Conservation (phyloP, 192 early-diverging fungal species). For the Coemansia asiatica region DNA sequence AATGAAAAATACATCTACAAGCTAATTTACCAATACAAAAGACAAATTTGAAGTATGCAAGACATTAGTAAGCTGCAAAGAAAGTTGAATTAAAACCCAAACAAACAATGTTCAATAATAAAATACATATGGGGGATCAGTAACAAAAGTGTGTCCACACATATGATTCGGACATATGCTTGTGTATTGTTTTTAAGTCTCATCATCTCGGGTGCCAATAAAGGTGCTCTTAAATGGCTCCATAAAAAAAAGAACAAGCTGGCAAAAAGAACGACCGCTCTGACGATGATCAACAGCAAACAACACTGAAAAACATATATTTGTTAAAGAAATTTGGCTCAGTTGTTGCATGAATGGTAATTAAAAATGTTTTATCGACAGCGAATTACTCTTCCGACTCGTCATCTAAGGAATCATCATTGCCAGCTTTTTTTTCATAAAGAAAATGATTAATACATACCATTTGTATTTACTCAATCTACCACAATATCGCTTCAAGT, state of each 20-base stretch:
- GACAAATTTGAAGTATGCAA: neutral
- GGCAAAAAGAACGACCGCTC: slow-evolving; percentile 1
- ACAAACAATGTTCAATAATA: slow-evolving; percentile 1
- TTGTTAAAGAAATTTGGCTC: slow-evolving; percentile 18
- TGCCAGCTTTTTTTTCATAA: slow-evolving; percentile 17
- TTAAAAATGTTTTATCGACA: slow-evolving; percentile 68
- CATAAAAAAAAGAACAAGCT: neutral
- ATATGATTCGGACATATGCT: slow-evolving; percentile 54
- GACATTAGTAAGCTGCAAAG: neutral
- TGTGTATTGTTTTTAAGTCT: slow-evolving; percentile 38
- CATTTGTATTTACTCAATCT: no score
- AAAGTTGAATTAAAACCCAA: neutral
- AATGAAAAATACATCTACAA: neutral
- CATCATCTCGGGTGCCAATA: slow-evolving; percentile 21
- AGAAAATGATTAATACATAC: slow-evolving; percentile 12
- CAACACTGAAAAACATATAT: neutral
- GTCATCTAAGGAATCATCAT: slow-evolving; percentile 77
- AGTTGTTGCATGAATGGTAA: slow-evolving; percentile 75
- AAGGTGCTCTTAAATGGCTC: no score
- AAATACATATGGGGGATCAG: slow-evolving; percentile 21
- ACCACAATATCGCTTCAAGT: no score
- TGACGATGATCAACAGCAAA: slow-evolving; percentile 3
- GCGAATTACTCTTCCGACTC: slow-evolving; percentile 75
- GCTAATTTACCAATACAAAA: no score
- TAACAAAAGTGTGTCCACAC: slow-evolving; percentile 38